Evolutionary conservation across 78 protist genomes (phyloP), one percentile per base, ranked within the genome.

Genomic region (Salpingoeca rosetta): DNA sequence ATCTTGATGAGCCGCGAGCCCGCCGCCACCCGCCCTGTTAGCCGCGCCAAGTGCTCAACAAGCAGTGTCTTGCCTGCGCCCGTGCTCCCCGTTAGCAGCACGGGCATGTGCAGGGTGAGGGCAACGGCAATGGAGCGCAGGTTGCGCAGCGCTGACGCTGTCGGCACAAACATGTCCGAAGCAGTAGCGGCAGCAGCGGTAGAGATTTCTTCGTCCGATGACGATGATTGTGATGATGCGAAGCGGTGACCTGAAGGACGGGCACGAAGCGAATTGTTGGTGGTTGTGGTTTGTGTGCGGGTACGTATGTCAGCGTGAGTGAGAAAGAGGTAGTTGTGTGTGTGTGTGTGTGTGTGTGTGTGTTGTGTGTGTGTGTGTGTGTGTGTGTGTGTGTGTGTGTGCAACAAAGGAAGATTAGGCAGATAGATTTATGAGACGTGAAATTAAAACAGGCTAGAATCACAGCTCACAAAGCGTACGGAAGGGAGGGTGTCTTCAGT

Each of bases 1-100:
- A 97, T 83, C 26, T n/a, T 81, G n/a, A 95, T 44, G 37, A 94
- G 83, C n/a, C n/a, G 39, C 36, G 56, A 45, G 44, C 65, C 3
- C 43, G 17, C 25, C 44, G 7, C 41, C 0, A 22, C 35, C 79
- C 84, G 84, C 38, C 84, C 93, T 24, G 96, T 92, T 17, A 79
- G 37, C 36, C 65, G 78, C 3, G 98, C 96, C 28, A 93, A 43
- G 35, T 90, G 91, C 27, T 57, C 80, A 37, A 96, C 81, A 39
- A 96, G 85, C 36, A 92, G 73, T 17, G 97, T 93, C 84, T 96
- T 96, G 80, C 98, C 98, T 10, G 91, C 44, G 27, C 98, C 98
- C 0, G 97, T 85, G 28, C 85, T 88, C 24, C 98, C 98, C 80
- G 82, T 88, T 31, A 96, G 83, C 81, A 96, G 87, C 65, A 51